Evolutionary conservation across 2,329 filamentous ascomycete genomes (phyloP).

Genomic region (Clonostachys rhizophaga): DNA sequence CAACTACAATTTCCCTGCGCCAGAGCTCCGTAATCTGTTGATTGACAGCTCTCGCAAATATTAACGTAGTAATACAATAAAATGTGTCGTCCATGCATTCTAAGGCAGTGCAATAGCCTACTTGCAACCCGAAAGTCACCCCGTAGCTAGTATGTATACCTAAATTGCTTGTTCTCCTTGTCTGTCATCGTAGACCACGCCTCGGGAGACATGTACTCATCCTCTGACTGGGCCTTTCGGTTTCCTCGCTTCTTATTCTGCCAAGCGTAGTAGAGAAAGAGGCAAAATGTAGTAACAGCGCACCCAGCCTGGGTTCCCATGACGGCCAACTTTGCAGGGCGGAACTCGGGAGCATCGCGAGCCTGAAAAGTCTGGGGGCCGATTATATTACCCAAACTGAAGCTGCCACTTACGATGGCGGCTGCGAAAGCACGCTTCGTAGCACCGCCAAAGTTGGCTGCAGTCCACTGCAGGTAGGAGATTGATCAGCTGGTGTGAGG

Average conservation of each 20-base stretch:
- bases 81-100: too few species aligned
- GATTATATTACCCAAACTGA: constrained; percentile 51
- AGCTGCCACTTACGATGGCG: constrained; percentile 42
- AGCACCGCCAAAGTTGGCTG: constrained; percentile 44
- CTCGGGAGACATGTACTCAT: constrained; percentile 31
- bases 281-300: constrained; percentile 29
- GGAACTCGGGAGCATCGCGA: constrained; percentile 44
- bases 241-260: constrained; percentile 34
- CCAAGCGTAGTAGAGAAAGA: constrained; percentile 46
- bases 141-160: constrained; percentile 36
- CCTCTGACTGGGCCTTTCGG: constrained; percentile 25
- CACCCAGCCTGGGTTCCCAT: constrained; percentile 43
- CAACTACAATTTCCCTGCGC: too few species aligned
- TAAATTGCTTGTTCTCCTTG: constrained; percentile 50
- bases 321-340: constrained; percentile 49
- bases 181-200: constrained; percentile 49
- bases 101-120: too few species aligned
- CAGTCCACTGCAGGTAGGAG: constrained; percentile 28
- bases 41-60: too few species aligned
- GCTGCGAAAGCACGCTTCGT: constrained; percentile 48
- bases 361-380: constrained; percentile 51
- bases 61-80: too few species aligned
- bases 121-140: not conserved
- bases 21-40: too few species aligned
- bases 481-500: not conserved